Base-by-base conservation (phyloP, 176 grass and related monocot species). In the Eremochloa ophiuroides region DNA sequence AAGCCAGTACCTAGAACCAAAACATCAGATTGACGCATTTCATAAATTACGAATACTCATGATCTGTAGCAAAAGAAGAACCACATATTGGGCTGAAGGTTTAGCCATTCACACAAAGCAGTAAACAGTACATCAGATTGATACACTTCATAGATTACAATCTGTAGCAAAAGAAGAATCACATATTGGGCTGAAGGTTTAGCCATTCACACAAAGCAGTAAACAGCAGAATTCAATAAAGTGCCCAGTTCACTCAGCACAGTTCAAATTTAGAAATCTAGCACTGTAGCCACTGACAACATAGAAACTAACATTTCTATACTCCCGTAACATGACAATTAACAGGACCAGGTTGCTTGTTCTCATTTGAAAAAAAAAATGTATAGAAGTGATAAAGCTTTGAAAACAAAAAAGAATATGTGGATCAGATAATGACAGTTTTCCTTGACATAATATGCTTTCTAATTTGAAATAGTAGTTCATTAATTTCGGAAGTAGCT, bases 1-100 rank as follows among this genome's bases (percentile, higher is more conserved):
- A 97, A 86, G 94, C 94, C 63, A 94, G 66, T 44, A 86, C 94
- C 94, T 97, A 82, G 3, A 77, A 75, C 47, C 22, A 69, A 56
- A 80, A 69, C 64, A 80, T 69, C 64, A 41, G 6, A 67, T 51
- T 1, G 33, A 29, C 3, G 5, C 2, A 17, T 10, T 78, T 34
- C 1, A 30, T 8, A 53, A 9, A 79, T 18, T 17, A 79, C 22
- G 17, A 37, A 66, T 31, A 35, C 3, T 51, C 53, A 20, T 16
- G 23, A 37, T 51, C 14, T 66, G 1, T 14, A 79, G 62, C 0
- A 51, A 50, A 66, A 23, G 20, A 31, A 64, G 5, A 42, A 66
- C 40, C 18, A 66, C 6, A 50, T 35, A 66, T 10, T n/a, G 46
- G 40, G 61, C 60, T 48, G 18, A 66, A 23, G 5, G 47, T 28